These are phyloP conservation scores for Eucalyptus virginea DNA, from an alignment of 345 rosid species.

Conservation along the genomic window DNA sequence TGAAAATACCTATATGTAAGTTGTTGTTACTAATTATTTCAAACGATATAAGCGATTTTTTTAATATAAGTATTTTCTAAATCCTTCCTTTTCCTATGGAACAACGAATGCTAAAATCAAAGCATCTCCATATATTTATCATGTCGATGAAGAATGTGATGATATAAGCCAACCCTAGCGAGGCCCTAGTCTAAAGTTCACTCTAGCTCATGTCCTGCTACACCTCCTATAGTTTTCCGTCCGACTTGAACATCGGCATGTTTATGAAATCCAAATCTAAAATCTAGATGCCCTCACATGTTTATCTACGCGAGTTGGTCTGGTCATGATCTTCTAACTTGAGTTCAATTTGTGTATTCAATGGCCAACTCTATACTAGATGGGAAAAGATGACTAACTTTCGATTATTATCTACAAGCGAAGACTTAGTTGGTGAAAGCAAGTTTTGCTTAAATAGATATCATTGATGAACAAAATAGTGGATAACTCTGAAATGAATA, in stretches of 20 bases:
- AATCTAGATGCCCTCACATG: background rate
- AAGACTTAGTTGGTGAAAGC: background rate
- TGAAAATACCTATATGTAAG: fast-evolving
- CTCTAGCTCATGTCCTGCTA: background rate
- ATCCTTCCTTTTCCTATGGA: no score
- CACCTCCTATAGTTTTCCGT: background rate
- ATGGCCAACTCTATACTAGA: background rate
- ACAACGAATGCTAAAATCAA: no score
- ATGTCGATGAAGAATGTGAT: background rate
- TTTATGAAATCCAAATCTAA: background rate
- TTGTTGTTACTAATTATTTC: background rate
- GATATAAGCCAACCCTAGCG: background rate
- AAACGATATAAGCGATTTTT: background rate
- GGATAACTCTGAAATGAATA: background rate
- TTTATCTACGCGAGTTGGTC: background rate
- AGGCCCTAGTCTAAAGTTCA: background rate
- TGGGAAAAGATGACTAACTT: background rate
- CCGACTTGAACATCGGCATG: background rate
- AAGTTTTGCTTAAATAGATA: background rate
- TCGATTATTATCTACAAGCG: background rate
- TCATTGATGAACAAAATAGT: background rate
- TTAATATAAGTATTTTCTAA: no score
- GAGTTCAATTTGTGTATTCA: background rate
- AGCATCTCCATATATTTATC: background rate
- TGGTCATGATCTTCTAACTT: background rate